phyloP scores from a whole-genome alignment of 2,329 filamentous ascomycete genomes.

The Hypomyces rosellus region DNA sequence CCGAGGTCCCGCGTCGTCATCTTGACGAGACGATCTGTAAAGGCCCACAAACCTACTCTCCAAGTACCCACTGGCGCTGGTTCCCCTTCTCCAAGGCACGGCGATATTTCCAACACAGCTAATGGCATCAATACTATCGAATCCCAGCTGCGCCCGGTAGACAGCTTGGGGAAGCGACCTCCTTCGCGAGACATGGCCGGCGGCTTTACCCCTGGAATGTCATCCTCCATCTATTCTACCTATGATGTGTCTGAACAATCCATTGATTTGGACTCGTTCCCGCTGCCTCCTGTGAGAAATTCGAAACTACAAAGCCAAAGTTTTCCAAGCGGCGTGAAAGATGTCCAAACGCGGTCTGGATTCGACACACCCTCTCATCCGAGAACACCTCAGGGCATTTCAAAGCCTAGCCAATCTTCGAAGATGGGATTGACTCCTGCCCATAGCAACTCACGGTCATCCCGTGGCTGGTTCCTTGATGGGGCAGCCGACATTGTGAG shows the following conservation, averaged over 20 bases:
- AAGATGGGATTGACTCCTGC: not conserved
- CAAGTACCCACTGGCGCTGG: slow-evolving; percentile 2
- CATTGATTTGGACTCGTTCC: slow-evolving; percentile 12
- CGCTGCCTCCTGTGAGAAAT: slow-evolving; percentile 6
- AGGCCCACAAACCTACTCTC: slow-evolving; percentile 15
- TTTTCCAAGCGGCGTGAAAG: not conserved
- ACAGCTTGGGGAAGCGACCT: not conserved
- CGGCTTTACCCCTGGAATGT: not conserved
- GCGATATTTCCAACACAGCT: not conserved
- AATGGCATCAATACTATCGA: not conserved
- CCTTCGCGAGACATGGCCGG: not conserved
- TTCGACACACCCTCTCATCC: not conserved
- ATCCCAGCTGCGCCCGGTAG: not conserved
- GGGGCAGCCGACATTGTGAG: slow-evolving; percentile 11
- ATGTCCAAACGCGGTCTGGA: not conserved
- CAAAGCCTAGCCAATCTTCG: not conserved
- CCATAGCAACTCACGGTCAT: not conserved
- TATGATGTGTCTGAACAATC: slow-evolving; percentile 7
- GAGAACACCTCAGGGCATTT: not conserved
- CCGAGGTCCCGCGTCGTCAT: slow-evolving; percentile 23
- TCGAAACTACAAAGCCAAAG: not conserved
- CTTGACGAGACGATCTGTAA: slow-evolving; percentile 20
- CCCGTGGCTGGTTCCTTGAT: slow-evolving; percentile 13
- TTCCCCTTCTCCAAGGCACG: slow-evolving; percentile 1
- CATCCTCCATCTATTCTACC: slow-evolving; percentile 1